These are phyloP conservation scores for Pleurotus giganteus DNA, from an alignment of 768 basidiomycete species.

Conservation along the genomic window DNA sequence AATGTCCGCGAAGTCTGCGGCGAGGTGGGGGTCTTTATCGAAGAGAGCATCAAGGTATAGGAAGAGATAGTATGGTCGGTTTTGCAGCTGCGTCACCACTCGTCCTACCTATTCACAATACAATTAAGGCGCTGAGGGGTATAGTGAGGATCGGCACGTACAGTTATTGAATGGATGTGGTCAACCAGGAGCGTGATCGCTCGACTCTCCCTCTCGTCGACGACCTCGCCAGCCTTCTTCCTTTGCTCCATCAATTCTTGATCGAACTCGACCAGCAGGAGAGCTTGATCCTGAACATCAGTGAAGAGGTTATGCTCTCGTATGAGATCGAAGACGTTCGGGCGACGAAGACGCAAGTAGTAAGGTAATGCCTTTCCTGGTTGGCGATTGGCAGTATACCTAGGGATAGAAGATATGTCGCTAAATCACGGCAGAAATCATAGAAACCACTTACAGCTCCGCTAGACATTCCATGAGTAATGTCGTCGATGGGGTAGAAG, in stretches of 20 bases:
- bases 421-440: not conserved
- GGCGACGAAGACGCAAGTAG: slow-evolving; percentile 79
- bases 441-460: slow-evolving; percentile 61
- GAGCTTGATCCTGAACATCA: slow-evolving; percentile 90
- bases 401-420: slow-evolving; percentile 24
- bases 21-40: slow-evolving; percentile 80
- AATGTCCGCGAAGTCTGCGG: slow-evolving; percentile 78
- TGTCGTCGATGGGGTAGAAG: slow-evolving; percentile 43
- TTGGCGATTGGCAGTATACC: slow-evolving; percentile 85
- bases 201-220: slow-evolving; percentile 51
- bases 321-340: slow-evolving; percentile 94
- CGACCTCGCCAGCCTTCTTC: slow-evolving; percentile 37
- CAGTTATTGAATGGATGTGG: slow-evolving; percentile 95
- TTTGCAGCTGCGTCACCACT: slow-evolving; percentile 84
- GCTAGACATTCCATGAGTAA: slow-evolving; percentile 93
- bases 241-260: slow-evolving; percentile 74
- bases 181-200: slow-evolving; percentile 89
- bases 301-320: slow-evolving; percentile 92
- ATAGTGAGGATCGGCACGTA: slow-evolving; percentile 32
- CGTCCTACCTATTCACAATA: slow-evolving; percentile 66
- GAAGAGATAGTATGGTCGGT: slow-evolving; percentile 79
- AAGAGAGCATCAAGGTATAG: slow-evolving; percentile 91
- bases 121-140: not conserved
- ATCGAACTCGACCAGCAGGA: slow-evolving; percentile 93
- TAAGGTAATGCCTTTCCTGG: slow-evolving; percentile 92